phyloP scores from a whole-genome alignment of 2,329 filamentous ascomycete species.

The Chrysosporium queenslandicum region DNA sequence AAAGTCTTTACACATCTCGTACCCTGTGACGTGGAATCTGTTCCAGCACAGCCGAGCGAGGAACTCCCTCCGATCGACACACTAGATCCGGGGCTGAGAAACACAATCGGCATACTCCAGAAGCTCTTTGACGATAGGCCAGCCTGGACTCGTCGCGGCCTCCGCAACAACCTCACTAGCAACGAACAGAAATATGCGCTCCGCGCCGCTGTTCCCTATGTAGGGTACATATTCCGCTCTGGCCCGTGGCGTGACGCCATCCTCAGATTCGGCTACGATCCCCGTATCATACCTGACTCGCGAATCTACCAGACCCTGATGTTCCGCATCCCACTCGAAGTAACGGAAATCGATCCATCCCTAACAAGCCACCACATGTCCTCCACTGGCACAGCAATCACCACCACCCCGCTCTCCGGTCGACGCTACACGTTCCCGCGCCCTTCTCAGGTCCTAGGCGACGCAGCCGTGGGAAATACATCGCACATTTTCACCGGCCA shows the following conservation, averaged over 20 bases:
- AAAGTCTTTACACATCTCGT: slow-evolving; percentile 52
- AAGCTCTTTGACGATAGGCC: slow-evolving; percentile 62
- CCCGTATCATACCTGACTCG: slow-evolving; percentile 63
- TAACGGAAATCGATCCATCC: slow-evolving; percentile 16
- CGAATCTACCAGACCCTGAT: slow-evolving; percentile 80
- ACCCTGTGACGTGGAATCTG: slow-evolving; percentile 51
- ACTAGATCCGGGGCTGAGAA: slow-evolving; percentile 49
- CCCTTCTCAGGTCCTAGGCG: slow-evolving; percentile 12
- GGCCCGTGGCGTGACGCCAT: slow-evolving; percentile 88
- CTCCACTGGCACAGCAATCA: not conserved
- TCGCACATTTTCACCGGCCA: slow-evolving; percentile 74
- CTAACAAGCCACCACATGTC: not conserved
- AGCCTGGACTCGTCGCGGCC: slow-evolving; percentile 74
- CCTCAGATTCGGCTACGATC: slow-evolving; percentile 76
- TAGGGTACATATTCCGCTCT: slow-evolving; percentile 84
- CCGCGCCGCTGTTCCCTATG: slow-evolving; percentile 68
- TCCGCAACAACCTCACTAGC: slow-evolving; percentile 59
- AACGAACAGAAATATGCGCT: slow-evolving; percentile 46
- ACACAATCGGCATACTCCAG: slow-evolving; percentile 55
- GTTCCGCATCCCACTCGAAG: slow-evolving; percentile 56
- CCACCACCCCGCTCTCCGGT: slow-evolving; percentile 18
- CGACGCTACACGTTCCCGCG: slow-evolving; percentile 24
- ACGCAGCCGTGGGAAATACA: slow-evolving; percentile 13
- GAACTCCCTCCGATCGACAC: slow-evolving; percentile 43
- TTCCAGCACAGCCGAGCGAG: slow-evolving; percentile 52